Conservation (phyloP, 2,329 filamentous ascomycete species). For the Fusarium sp. region DNA sequence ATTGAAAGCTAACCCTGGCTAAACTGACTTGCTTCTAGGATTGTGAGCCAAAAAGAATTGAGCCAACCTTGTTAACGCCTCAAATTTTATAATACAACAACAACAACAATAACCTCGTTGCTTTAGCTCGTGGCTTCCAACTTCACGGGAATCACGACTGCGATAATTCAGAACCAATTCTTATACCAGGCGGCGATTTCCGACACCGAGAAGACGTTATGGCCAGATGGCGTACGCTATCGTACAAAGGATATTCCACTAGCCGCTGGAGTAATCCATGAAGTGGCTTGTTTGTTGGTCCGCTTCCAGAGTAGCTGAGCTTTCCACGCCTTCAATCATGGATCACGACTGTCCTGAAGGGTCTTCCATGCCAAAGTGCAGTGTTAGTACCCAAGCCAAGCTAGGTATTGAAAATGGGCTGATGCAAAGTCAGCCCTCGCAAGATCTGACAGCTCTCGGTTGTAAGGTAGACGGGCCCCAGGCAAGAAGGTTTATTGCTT, state of each 20-base stretch:
- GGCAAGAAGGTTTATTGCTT: constrained; percentile 14
- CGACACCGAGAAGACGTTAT: constrained; percentile 18
- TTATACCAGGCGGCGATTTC: constrained; percentile 11
- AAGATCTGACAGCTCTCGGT: constrained; percentile 10
- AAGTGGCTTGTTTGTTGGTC: constrained; percentile 3
- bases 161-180: neutral
- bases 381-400: constrained; percentile 19
- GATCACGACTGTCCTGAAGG: neutral
- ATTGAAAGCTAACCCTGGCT: neutral
- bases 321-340: neutral
- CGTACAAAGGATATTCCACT: constrained; percentile 11
- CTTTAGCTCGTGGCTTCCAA: neutral
- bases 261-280: constrained; percentile 9
- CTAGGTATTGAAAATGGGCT: constrained; percentile 39
- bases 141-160: neutral
- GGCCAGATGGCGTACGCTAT: constrained; percentile 20
- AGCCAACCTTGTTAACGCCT: neutral
- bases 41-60: neutral
- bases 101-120: neutral
- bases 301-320: neutral
- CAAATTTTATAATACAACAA: neutral
- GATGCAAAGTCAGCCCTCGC: constrained; percentile 32
- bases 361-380: constrained; percentile 24
- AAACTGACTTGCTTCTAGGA: neutral
- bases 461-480: constrained; percentile 10